Evolutionary conservation across 108 stramenopile species (phyloP).

Genomic region (Nannochloropsis salina): DNA sequence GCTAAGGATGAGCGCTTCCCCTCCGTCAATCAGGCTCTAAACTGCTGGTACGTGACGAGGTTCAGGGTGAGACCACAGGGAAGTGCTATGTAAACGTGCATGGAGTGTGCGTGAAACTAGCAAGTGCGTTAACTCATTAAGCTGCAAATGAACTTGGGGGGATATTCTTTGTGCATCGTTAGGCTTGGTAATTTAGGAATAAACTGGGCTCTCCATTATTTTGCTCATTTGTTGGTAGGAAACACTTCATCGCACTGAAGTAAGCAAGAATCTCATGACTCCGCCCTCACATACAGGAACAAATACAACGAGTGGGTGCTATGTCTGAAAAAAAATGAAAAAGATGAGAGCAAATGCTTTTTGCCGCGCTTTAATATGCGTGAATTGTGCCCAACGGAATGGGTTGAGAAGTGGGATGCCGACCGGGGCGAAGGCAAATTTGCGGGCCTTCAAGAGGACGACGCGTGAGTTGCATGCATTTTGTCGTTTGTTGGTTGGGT

Average conservation of each 20-base stretch:
- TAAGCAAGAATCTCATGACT: too few species aligned
- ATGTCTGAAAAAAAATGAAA: constrained; percentile 30
- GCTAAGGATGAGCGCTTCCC: constrained; percentile 34
- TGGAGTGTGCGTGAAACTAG: too few species aligned
- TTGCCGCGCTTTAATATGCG: constrained; percentile 16
- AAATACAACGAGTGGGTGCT: constrained; percentile 41
- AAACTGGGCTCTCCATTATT: too few species aligned
- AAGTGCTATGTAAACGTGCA: too few species aligned
- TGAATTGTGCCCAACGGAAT: constrained; percentile 13
- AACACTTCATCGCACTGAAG: too few species aligned
- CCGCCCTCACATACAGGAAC: constrained; percentile 27
- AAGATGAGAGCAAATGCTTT: neutral
- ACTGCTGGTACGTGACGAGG: constrained; percentile 34
- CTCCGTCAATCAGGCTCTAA: constrained; percentile 36
- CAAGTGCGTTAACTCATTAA: too few species aligned
- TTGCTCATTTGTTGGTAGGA: too few species aligned
- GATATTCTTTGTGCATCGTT: too few species aligned
- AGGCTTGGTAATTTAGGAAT: too few species aligned
- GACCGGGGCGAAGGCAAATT: constrained; percentile 31
- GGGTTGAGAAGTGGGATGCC: constrained; percentile 38
- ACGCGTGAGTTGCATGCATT: neutral
- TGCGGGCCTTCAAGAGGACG: constrained; percentile 26
- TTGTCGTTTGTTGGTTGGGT: neutral
- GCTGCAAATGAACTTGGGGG: too few species aligned
- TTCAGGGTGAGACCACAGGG: too few species aligned